Percentiles rank a stretch among this genome's conserved stretches.
Evolutionary conservation across 371 early-diverging fungal genomes (phyloP).

Genomic region (Syncephalis plumigaleata): DNA sequence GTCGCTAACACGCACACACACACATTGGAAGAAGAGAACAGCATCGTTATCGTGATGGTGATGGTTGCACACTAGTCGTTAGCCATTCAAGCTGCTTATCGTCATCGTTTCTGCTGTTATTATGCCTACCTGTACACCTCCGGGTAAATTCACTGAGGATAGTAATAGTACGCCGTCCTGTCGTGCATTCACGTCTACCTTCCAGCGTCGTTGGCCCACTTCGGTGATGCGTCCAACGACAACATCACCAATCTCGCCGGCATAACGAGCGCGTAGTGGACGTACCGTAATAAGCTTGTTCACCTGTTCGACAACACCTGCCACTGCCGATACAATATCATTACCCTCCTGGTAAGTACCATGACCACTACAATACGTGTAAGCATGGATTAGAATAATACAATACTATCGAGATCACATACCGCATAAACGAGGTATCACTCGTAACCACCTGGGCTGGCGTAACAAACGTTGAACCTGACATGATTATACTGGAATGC

Average conservation of each 20-base stretch:
- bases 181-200: conserved; percentile 82
- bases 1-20: conserved; percentile 40
- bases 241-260: conserved; percentile 96
- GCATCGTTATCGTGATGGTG: background rate
- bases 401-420: too few species aligned
- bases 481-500: too few species aligned
- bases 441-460: too few species aligned
- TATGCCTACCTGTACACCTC: conserved; percentile 70
- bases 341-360: conserved; percentile 75
- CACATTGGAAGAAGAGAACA: background rate
- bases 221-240: conserved; percentile 94
- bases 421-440: too few species aligned
- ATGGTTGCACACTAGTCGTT: too few species aligned
- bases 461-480: too few species aligned
- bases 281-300: conserved; percentile 91
- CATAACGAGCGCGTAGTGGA: conserved; percentile 71
- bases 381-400: too few species aligned
- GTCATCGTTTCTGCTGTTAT: background rate
- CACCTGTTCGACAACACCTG: conserved; percentile 85
- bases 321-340: conserved; percentile 63
- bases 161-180: conserved; percentile 82
- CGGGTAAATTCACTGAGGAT: conserved; percentile 92
- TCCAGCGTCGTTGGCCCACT: conserved; percentile 88
- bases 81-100: too few species aligned
- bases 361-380: conserved; percentile 56